Conservation (phyloP, 805 yeast genomes). For the Barnettozyma californica region DNA sequence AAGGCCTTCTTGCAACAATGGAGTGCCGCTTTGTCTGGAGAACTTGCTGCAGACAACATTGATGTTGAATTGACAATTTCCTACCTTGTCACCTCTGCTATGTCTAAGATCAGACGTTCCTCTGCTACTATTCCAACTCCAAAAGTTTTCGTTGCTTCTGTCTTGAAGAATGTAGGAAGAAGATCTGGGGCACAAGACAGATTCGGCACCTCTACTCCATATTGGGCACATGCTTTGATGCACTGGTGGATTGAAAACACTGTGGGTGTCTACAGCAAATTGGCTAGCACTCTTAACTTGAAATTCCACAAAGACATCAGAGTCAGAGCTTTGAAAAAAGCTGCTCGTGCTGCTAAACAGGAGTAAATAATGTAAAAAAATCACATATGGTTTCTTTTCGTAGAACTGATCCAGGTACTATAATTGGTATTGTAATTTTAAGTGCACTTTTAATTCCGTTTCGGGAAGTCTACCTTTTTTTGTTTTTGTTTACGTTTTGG, state of each 20-base stretch:
- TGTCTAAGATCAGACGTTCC: constrained; percentile 86
- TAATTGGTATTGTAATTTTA: neutral
- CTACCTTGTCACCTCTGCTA: constrained; percentile 87
- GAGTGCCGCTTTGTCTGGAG: constrained; percentile 87
- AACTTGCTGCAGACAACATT: constrained; percentile 58
- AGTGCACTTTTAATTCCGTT: constrained; percentile 2
- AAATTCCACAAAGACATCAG: constrained; percentile 79
- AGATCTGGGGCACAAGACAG: constrained; percentile 92
- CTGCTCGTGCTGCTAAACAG: constrained; percentile 37
- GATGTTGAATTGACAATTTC: constrained; percentile 86
- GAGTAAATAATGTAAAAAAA: constrained; percentile 6
- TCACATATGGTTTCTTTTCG: neutral
- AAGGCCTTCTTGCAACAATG: constrained; percentile 92
- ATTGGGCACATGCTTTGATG: constrained; percentile 89
- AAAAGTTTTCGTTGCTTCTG: constrained; percentile 66
- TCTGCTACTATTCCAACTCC: constrained; percentile 80
- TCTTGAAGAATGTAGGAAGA: constrained; percentile 67
- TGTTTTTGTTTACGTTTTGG: constrained; percentile 13
- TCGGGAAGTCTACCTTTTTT: constrained; percentile 10
- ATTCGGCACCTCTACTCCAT: constrained; percentile 83
- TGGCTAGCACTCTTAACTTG: constrained; percentile 65
- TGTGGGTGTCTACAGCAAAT: constrained; percentile 72
- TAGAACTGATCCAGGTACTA: neutral
- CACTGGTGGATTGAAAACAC: constrained; percentile 75
- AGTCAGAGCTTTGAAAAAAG: constrained; percentile 74